Evolutionary conservation across 805 yeast genomes (phyloP).

Genomic region (Dipodascus albidus): DNA sequence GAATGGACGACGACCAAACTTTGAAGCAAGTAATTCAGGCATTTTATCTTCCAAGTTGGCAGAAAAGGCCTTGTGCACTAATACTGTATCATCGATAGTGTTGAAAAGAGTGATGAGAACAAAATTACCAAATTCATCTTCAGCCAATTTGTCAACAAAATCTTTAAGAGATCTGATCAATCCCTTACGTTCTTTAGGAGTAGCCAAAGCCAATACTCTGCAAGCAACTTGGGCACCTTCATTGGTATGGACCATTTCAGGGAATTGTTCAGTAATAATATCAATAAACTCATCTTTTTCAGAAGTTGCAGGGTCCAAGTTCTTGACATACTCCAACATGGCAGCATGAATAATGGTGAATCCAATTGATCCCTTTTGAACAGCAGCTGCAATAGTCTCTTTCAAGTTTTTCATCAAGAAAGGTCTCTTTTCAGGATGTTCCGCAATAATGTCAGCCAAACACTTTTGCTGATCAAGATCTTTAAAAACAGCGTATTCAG

Average conservation of each 20-base stretch:
- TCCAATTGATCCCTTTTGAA: constrained; percentile 92
- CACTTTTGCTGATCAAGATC: constrained; percentile 56
- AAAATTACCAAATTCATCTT: constrained; percentile 76
- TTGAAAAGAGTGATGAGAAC: constrained; percentile 70
- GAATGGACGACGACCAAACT: constrained; percentile 82
- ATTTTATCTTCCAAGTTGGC: constrained; percentile 40
- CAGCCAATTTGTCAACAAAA: constrained; percentile 64
- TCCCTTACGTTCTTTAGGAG: constrained; percentile 82
- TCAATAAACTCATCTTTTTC: constrained; percentile 78
- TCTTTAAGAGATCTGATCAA: constrained; percentile 62
- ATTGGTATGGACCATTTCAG: constrained; percentile 89
- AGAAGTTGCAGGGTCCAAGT: constrained; percentile 42
- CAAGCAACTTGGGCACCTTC: constrained; percentile 93
- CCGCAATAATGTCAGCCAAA: constrained; percentile 54
- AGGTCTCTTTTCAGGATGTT: constrained; percentile 66
- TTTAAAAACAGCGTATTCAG: constrained; percentile 84
- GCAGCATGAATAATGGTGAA: constrained; percentile 94
- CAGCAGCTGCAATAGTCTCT: constrained; percentile 80
- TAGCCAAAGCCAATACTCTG: constrained; percentile 65
- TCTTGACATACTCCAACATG: constrained; percentile 75
- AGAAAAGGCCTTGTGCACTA: constrained; percentile 61
- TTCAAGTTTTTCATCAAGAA: constrained; percentile 63
- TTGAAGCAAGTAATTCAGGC: constrained; percentile 48
- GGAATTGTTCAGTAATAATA: constrained; percentile 73
- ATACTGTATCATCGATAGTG: constrained; percentile 89